Base-by-base conservation (phyloP, 1,284 basidiomycete species). In the Papiliotrema terrestris region DNA sequence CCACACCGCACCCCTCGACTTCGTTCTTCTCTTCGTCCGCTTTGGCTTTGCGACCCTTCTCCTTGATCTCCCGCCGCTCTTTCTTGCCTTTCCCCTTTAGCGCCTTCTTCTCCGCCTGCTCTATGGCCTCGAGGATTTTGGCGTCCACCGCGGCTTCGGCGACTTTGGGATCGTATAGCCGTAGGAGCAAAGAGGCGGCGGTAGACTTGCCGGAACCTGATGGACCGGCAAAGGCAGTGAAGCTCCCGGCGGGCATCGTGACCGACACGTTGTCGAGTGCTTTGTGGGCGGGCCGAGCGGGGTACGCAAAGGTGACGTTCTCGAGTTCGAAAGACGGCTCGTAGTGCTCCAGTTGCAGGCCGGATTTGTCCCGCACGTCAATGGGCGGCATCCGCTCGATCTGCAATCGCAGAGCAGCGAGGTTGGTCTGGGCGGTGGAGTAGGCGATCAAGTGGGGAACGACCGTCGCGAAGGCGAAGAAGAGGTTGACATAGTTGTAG, bases 301-400 rank as follows among this genome's bases (percentile, higher is more conserved):
- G 78, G 59, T 79, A 80, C 42, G 68, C 64, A 55, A 80, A 80
- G 19, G 74, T 71, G 26, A 80, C 74, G 52, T 74, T 61, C 19
- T 73, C 65, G 37, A 79, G 72, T 43, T 73, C 67, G 54, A 80
- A 76, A 11, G 63, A 63, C 11, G 64, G 63, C 23, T 64, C 50
- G 20, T 41, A 32, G 15, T 35, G 20, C 23, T 50, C 56, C 35
- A 63, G 57, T 43, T 45, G 53, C 36, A 67, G 15, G 19, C 67
- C 74, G 3, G 53, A 39, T 3, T 61, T 13, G 47, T 66, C 59
- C 14, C 72, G 66, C 8, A 69, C 59, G 48, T 75, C 74, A 57
- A 74, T 74, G 2, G 59, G 56, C 1, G 74, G 70, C 13, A 59
- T 37, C 11, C 74, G 66, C 20, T 74, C 71, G 46, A 76, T 75